Evolutionary conservation across 202 grass and related monocot species (phyloP).

Genomic region (Brachypodium distachyon): DNA sequence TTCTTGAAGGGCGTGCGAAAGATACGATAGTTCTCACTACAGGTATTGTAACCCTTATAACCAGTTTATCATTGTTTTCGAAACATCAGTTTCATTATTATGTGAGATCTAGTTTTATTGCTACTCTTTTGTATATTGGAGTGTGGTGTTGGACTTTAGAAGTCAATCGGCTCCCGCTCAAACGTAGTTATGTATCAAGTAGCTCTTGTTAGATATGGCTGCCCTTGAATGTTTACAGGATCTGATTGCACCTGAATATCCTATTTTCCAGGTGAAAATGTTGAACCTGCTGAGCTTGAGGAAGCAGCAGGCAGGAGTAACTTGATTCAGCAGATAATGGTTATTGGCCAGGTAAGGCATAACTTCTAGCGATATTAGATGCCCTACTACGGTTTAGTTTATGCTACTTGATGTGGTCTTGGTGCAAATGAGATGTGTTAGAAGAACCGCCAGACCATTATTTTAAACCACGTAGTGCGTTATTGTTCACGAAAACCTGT

Average conservation of each 20-base stretch:
- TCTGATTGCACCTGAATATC: neutral
- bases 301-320: slow-evolving; percentile 65
- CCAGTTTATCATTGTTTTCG: neutral
- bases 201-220: neutral
- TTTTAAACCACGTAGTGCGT: neutral
- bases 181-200: neutral
- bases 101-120: neutral
- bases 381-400: neutral
- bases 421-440: neutral
- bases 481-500: neutral
- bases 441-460: neutral
- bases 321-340: slow-evolving; percentile 82
- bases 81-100: neutral
- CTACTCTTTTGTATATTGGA: neutral
- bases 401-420: neutral
- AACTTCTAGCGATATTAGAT: neutral
- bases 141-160: neutral
- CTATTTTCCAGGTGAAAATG: slow-evolving; percentile 80
- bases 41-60: slow-evolving; percentile 38
- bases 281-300: slow-evolving; percentile 87
- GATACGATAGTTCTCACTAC: slow-evolving; percentile 97
- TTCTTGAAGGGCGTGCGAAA: slow-evolving; percentile 94
- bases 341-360: slow-evolving; percentile 73
- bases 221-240: neutral
- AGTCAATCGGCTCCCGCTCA: neutral